These are phyloP conservation scores for Mycotypha africana DNA, from an alignment of 371 early-diverging fungal genomes.

Conservation along the genomic window DNA sequence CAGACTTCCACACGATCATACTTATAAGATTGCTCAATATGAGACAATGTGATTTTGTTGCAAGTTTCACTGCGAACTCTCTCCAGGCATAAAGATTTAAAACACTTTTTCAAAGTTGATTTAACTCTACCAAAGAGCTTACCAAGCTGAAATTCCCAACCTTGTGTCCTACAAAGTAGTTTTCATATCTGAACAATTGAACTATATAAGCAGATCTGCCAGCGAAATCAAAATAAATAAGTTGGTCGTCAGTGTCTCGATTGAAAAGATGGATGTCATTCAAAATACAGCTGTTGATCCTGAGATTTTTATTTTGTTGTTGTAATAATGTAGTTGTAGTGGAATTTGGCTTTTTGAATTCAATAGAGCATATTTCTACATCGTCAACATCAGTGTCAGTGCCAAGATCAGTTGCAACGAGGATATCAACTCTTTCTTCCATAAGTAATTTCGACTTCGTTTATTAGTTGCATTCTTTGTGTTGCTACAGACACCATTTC, in stretches of 20 bases:
- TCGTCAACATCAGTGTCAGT: constrained; percentile 4
- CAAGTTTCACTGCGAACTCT: constrained; percentile 4
- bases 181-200: constrained; percentile 8
- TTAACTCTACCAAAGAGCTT: constrained; percentile 6
- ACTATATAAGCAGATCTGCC: constrained; percentile 8
- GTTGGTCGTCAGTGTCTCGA: background rate
- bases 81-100: constrained; percentile 7
- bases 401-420: constrained; percentile 9
- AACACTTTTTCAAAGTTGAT: constrained; percentile 11
- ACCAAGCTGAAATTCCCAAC: constrained; percentile 4
- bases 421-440: constrained; percentile 12
- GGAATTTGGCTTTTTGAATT: constrained; percentile 14
- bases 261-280: constrained; percentile 8
- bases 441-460: constrained; percentile 8
- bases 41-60: constrained; percentile 9
- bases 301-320: constrained; percentile 13
- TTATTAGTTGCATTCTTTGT: constrained; percentile 12
- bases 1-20: constrained; percentile 1
- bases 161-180: constrained; percentile 9
- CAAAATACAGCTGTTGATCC: constrained; percentile 9
- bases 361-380: constrained; percentile 12
- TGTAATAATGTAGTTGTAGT: constrained; percentile 1
- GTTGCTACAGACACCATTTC: constrained; percentile 8
- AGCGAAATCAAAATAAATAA: constrained; percentile 12
- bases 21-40: constrained; percentile 7